phyloP scores from a whole-genome alignment of 2,329 filamentous ascomycete species.

The Xylaria polymorpha region DNA sequence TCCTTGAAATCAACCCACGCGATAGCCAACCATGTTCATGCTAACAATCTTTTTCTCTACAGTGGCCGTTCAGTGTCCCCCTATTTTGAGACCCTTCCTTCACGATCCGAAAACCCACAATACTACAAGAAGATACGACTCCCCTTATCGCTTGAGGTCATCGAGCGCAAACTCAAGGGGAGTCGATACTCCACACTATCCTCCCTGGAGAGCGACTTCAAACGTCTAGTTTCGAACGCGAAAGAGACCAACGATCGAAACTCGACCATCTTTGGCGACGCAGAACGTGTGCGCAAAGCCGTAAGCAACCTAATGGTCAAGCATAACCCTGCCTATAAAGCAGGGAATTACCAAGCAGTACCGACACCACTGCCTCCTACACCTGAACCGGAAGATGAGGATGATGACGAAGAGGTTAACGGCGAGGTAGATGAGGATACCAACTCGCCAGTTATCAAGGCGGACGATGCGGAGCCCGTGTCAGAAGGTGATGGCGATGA shows the following conservation, averaged over 20 bases:
- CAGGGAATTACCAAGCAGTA: conserved; percentile 73
- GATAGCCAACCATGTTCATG: conserved; percentile 3
- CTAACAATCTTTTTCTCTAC: conserved; percentile 42
- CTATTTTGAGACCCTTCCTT: conserved; percentile 78
- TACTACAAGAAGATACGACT: conserved; percentile 83
- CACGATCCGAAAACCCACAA: conserved; percentile 71
- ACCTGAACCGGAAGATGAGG: conserved; percentile 56
- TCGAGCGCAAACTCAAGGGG: conserved; percentile 78
- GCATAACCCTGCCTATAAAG: conserved; percentile 83
- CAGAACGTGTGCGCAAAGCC: conserved; percentile 86
- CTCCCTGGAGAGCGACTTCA: conserved; percentile 84
- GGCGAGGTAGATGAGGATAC: conserved; percentile 40
- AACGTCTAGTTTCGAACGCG: conserved; percentile 87
- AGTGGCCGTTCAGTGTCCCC: conserved; percentile 80
- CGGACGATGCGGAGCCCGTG: conserved; percentile 46
- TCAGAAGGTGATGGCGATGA: conserved; percentile 45
- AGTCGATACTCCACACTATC: conserved; percentile 77
- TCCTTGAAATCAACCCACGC: neutral
- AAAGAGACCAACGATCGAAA: conserved; percentile 84
- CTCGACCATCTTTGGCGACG: conserved; percentile 81
- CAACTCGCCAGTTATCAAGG: conserved; percentile 32
- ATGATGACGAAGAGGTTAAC: conserved; percentile 42
- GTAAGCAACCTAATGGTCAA: conserved; percentile 89
- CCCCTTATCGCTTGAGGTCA: conserved; percentile 80
- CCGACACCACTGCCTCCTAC: conserved; percentile 75